These are phyloP conservation scores for Candida ficus DNA, from an alignment of 805 yeast species.

Conservation along the genomic window DNA sequence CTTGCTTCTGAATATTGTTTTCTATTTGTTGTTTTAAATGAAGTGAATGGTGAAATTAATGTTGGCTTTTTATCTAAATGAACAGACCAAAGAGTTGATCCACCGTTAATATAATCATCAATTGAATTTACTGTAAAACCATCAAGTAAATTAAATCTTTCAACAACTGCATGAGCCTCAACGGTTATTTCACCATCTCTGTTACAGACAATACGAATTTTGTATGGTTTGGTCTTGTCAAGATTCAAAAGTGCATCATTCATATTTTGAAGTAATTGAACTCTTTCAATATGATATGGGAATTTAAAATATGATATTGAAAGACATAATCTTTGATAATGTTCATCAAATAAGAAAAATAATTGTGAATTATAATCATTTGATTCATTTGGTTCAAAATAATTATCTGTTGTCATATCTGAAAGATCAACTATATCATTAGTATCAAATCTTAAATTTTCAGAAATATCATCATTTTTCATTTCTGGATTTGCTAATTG, in stretches of 20 bases:
- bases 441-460: neutral
- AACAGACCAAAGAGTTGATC: slow-evolving; percentile 46
- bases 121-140: slow-evolving; percentile 17
- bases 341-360: slow-evolving; percentile 64
- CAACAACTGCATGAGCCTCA: slow-evolving; percentile 31
- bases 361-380: slow-evolving; percentile 13
- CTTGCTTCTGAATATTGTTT: slow-evolving; percentile 60
- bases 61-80: slow-evolving; percentile 52
- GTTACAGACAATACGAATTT: slow-evolving; percentile 42
- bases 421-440: neutral
- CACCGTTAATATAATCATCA: slow-evolving; percentile 18
- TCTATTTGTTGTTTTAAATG: slow-evolving; percentile 81
- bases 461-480: neutral
- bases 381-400: neutral
- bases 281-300: slow-evolving; percentile 37
- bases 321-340: slow-evolving; percentile 52
- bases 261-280: slow-evolving; percentile 37
- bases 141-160: slow-evolving; percentile 28
- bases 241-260: slow-evolving; percentile 29
- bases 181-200: slow-evolving; percentile 31
- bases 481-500: slow-evolving; percentile 24
- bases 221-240: slow-evolving; percentile 33
- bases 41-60: slow-evolving; percentile 67
- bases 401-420: neutral
- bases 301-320: slow-evolving; percentile 51